Percentiles rank a stretch among this genome's conserved stretches.
Evolutionary conservation across 225 moss, liverwort and hornwort species (phyloP).

Genomic region (Thuidium tamariscinum): DNA sequence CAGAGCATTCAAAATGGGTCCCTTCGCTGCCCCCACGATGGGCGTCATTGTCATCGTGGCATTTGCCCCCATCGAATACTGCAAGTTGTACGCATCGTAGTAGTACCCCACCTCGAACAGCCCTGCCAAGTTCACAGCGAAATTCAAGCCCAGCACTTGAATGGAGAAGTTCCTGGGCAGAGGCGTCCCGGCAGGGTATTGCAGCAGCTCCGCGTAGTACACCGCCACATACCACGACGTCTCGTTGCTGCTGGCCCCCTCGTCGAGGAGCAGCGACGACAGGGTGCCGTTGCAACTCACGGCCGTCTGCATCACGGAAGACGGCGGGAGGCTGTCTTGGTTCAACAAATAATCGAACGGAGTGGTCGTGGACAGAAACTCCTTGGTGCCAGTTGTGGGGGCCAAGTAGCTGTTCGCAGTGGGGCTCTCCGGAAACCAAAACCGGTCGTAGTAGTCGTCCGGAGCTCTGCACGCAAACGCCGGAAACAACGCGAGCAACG

Average conservation of each 20-base stretch:
- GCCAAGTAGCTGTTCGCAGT: neutral
- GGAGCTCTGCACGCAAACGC: neutral
- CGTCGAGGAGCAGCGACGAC: neutral
- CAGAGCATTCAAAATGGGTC: neutral
- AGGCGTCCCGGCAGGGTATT: neutral
- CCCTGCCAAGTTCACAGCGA: neutral
- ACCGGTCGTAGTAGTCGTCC: neutral
- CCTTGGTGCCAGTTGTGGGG: neutral
- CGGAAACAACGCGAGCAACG: neutral
- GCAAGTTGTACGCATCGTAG: fast-evolving
- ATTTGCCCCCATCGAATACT: fast-evolving
- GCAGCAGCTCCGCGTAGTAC: neutral
- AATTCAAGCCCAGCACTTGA: fast-evolving
- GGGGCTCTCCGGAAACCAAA: neutral
- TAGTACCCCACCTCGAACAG: fast-evolving
- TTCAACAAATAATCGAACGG: neutral
- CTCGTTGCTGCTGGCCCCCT: fast-evolving
- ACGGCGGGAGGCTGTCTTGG: neutral
- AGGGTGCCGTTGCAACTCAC: neutral
- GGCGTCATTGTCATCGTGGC: neutral
- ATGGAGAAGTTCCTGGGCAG: neutral
- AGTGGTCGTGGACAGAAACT: neutral
- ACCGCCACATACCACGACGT: neutral
- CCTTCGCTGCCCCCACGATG: fast-evolving
- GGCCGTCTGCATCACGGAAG: neutral